Evolutionary conservation across 805 yeast genomes (phyloP), one percentile per base, ranked within the genome.

Genomic region (Myxozyma lipomycoides): DNA sequence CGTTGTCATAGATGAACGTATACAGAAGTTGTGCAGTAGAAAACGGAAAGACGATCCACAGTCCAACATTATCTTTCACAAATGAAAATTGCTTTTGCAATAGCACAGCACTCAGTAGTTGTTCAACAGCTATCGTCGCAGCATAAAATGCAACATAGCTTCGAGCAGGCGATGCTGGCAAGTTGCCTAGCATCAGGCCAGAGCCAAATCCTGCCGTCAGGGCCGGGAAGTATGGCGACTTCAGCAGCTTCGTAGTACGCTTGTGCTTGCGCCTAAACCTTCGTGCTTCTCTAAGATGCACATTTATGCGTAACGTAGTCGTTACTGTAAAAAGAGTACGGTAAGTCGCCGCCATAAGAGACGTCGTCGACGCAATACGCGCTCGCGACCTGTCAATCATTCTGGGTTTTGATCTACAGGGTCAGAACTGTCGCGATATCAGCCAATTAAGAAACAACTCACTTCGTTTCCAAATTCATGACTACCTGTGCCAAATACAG

Each of bases 31-130:
- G 73, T 15, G 68, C 61, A 51, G 66, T 61, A 17, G 75, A 70
- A 17, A 69, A 48, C 3, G 75, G 75, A 59, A 71, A 68, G 48
- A 72, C 59, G 36, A 48, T 63, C 74, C 74, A 71, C 12, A 71
- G 57, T 2, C 72, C 73, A 43, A 62, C 70, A 63, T 40, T 66
- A 58, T 61, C 68, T 52, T 57, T 69, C 63, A 58, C 64, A 59
- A 66, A 64, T 5, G 53, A 52, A 40, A 69, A 50, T 46, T 56
- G 57, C 5, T 67, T 70, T 24, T 57, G 48, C 52, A 69, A 71
- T 30, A 69, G 69, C 30, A 67, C 58, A 47, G 56, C 60, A 54
- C 69, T 68, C 59, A 65, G 67, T 17, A 61, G 45, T 52, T 63
- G 63, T 55, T 71, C 74, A 7, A 60, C 62, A 10, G 70, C 66